phyloP scores from a whole-genome alignment of 1,284 basidiomycete species.

The Mycena sp. region DNA sequence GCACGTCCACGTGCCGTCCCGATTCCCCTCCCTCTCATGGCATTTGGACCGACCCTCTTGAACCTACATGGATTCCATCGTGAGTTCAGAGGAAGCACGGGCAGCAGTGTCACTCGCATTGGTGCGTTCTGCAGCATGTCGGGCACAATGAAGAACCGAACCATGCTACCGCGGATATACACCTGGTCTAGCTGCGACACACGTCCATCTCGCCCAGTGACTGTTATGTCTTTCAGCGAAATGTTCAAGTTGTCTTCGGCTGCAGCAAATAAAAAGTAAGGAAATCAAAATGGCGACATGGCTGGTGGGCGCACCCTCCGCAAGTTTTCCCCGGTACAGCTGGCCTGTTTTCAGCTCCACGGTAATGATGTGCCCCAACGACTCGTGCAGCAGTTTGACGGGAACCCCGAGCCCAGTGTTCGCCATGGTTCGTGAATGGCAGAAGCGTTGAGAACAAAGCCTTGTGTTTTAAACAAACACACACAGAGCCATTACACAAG shows the following conservation, averaged over 20 bases:
- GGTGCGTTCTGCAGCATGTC: conserved; percentile 99
- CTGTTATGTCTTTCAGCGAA: conserved; percentile 95
- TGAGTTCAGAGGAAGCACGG: conserved; percentile 19
- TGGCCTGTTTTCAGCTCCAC: conserved; percentile 98
- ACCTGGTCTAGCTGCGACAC: conserved; percentile 99
- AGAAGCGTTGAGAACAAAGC: conserved; percentile 3
- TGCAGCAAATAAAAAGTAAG: conserved; percentile 46
- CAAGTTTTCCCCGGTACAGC: conserved; percentile 96
- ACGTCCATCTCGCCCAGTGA: conserved; percentile 97
- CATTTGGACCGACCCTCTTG: conserved; percentile 97
- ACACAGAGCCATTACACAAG: background rate
- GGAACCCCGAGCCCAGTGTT: conserved; percentile 84
- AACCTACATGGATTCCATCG: conserved; percentile 73
- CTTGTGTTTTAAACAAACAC: conserved; percentile 10
- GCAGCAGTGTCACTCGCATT: conserved; percentile 73
- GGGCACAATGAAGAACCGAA: conserved; percentile 98
- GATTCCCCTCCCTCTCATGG: conserved; percentile 98
- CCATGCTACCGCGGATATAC: conserved; percentile 98
- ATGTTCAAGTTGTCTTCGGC: conserved; percentile 99
- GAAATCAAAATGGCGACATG: background rate
- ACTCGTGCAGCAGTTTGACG: conserved; percentile 93
- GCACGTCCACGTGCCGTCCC: conserved; percentile 97
- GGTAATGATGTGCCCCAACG: conserved; percentile 95
- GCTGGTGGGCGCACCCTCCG: conserved; percentile 74
- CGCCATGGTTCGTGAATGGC: conserved; percentile 45